phyloP scores from a whole-genome alignment of 805 yeast genomes.

The Wickerhamomyces rabaulensis region DNA sequence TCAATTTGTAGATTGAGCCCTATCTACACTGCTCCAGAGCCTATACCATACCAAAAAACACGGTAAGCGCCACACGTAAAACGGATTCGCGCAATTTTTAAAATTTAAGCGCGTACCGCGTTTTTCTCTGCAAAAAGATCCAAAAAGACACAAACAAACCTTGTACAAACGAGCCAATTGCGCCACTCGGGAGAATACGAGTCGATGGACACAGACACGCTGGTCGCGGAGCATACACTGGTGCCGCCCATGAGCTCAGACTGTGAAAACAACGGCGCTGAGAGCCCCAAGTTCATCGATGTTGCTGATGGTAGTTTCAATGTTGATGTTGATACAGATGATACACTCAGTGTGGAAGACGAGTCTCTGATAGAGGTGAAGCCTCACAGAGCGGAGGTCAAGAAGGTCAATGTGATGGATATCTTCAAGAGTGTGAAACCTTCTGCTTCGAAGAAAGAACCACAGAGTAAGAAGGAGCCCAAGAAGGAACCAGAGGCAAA shows the following conservation, averaged over 20 bases:
- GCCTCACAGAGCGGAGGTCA: background rate
- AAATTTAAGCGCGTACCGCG: background rate
- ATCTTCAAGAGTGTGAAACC: slow-evolving; percentile 3
- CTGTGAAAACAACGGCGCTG: background rate
- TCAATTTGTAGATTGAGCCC: too few species aligned
- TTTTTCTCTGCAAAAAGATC: background rate
- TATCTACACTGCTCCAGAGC: too few species aligned
- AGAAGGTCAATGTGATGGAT: slow-evolving; percentile 4
- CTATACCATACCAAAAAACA: too few species aligned
- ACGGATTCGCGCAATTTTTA: background rate
- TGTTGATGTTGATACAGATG: slow-evolving; percentile 3
- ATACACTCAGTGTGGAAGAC: background rate
- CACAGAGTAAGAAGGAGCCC: background rate
- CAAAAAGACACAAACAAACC: background rate
- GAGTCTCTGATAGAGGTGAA: background rate
- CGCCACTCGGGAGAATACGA: background rate
- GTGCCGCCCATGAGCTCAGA: background rate
- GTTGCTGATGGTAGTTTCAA: background rate
- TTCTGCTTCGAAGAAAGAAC: background rate
- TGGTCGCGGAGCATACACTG: background rate
- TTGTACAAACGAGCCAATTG: background rate
- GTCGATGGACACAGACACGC: background rate
- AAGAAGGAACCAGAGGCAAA: background rate
- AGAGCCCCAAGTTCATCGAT: background rate
- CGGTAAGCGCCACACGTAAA: background rate